Base-by-base conservation (phyloP, 306 rosid species). In the Corylus avellana region DNA sequence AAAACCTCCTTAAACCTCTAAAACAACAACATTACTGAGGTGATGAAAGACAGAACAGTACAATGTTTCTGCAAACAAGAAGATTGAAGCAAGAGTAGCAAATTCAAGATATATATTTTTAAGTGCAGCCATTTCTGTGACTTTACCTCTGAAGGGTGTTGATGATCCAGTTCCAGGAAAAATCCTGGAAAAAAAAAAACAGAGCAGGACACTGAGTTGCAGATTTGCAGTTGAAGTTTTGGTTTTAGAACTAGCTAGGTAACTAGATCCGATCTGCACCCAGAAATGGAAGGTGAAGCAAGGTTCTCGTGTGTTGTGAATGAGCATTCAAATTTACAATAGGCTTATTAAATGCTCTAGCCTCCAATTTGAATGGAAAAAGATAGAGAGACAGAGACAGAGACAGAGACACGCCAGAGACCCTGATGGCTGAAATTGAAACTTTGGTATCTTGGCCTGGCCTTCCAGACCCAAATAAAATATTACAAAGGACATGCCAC, bases 271-370 rank as follows among this genome's bases (percentile, higher is more conserved):
- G 89, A 88, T 83, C 85, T 81, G 51, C 75, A 69, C 11, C 8
- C 49, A 74, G 83, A 80, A 80, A 82, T 25, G 71, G 84, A 83
- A 78, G 78, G 14, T 9, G 78, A 71, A 78, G 75, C 84, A 74
- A 72, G 82, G 7, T 64, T 84, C 90, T 64, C 88, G 93, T 86
- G 92, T 74, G 80, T 69, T 49, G 66, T 73, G 84, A 88, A 76
- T 47, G 71, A 75, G 85, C 87, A 79, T 86, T 92, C 88, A 85
- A 90, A 86, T 79, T 22, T 70, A 8, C 25, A 63, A 74, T 86
- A 54, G 79, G 84, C 84, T 82, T 83, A 79, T 81, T 88, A 80
- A 90, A 86, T 90, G 95, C 80, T 77, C 46, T 8, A 42, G 46
- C 46, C 46, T 42, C 74, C 72, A 84, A 64, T 75, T 83, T 8